Evolutionary conservation across 371 early-diverging fungal genomes (phyloP).

Genomic region (Smittium mucronatum): DNA sequence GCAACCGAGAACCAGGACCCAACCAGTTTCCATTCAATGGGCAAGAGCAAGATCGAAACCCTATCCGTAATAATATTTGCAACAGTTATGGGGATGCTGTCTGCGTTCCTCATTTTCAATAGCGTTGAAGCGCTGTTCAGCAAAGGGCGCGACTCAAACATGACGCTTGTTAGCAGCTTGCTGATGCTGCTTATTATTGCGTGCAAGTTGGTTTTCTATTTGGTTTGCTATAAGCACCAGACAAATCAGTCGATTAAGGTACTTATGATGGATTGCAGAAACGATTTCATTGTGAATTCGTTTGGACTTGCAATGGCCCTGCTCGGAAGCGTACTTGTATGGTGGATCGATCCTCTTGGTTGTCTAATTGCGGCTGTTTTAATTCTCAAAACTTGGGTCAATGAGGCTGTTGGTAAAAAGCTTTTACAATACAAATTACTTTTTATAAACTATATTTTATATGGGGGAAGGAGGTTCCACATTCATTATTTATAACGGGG

Average conservation of each 20-base stretch:
- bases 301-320: conserved; percentile 64
- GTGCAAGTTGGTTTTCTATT: conserved; percentile 59
- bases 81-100: conserved; percentile 76
- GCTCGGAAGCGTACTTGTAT: conserved; percentile 45
- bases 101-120: conserved; percentile 67
- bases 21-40: conserved; percentile 56
- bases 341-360: conserved; percentile 82
- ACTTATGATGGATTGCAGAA: conserved; percentile 80
- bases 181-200: conserved; percentile 58
- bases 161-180: conserved; percentile 50
- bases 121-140: conserved; percentile 40
- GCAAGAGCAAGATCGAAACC: conserved; percentile 76
- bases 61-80: conserved; percentile 84
- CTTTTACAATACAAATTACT: no score
- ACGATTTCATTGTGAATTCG: conserved; percentile 71
- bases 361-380: conserved; percentile 70
- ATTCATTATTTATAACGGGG: no score
- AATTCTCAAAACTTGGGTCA: conserved; percentile 72
- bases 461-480: no score
- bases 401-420: conserved; percentile 69
- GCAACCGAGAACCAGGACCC: conserved; percentile 36
- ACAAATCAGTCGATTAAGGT: conserved; percentile 41
- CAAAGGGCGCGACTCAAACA: conserved; percentile 34
- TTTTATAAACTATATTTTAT: no score
- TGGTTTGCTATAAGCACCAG: conserved; percentile 46